Evolutionary conservation across 169 alveolate genomes (phyloP).

Genomic region (Cystoisospora suis): DNA sequence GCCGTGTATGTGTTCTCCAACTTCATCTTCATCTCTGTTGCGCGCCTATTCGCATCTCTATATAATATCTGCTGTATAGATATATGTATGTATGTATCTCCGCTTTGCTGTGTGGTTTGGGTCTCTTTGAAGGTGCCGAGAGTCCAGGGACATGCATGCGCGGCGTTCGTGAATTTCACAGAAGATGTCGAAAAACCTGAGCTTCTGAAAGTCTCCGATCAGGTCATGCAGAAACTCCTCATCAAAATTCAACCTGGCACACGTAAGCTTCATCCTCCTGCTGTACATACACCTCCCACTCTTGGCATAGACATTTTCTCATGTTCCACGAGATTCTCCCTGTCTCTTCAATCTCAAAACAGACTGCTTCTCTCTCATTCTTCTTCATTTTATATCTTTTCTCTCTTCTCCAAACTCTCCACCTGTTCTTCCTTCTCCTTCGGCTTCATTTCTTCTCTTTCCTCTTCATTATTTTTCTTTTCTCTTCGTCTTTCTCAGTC

Average conservation of each 20-base stretch:
- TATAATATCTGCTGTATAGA: no score
- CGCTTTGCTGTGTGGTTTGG: neutral
- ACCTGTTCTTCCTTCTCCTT: neutral
- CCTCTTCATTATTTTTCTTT: neutral
- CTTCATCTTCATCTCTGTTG: no score
- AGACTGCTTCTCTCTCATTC: neutral
- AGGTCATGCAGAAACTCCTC: constrained; percentile 81
- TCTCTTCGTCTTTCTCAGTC: neutral
- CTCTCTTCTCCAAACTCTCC: neutral
- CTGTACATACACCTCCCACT: neutral
- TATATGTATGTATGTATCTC: neutral
- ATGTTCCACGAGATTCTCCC: neutral
- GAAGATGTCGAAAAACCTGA: constrained; percentile 87
- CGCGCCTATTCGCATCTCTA: no score
- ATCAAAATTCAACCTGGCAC: constrained; percentile 43
- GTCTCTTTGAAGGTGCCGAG: constrained; percentile 75
- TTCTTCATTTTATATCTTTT: neutral
- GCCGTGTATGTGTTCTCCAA: no score
- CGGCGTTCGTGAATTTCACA: constrained; percentile 90
- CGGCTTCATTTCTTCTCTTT: neutral
- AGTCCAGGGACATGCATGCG: constrained; percentile 90
- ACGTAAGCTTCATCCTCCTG: constrained; percentile 56
- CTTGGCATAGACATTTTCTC: neutral
- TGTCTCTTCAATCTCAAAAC: neutral
- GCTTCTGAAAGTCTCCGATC: constrained; percentile 81